These are phyloP conservation scores for Chlorella ohadii DNA, from an alignment of 139 green algal species.

Conservation along the genomic window DNA sequence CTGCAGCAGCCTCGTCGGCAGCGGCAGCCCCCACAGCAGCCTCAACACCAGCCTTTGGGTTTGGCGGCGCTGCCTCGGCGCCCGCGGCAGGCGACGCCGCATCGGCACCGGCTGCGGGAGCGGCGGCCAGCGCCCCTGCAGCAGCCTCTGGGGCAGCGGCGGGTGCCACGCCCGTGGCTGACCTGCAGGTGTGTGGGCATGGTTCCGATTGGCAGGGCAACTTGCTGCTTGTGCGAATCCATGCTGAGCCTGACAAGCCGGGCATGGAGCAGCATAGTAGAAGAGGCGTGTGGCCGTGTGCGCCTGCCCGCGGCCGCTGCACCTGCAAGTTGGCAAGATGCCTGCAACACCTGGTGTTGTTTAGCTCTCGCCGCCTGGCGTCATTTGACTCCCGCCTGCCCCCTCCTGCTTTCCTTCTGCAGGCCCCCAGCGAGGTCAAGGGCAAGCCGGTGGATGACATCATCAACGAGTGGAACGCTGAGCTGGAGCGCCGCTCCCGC, in stretches of 20 bases:
- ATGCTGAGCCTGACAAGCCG: neutral
- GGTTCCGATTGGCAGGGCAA: too few relatives aligned
- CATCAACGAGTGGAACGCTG: slow-evolving; percentile 73
- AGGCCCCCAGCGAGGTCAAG: slow-evolving; percentile 46
- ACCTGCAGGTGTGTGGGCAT: slow-evolving; percentile 11
- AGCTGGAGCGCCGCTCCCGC: slow-evolving; percentile 84
- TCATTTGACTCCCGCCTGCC: too few relatives aligned
- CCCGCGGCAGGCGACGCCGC: neutral
- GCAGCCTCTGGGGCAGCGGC: neutral
- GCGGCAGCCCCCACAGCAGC: slow-evolving; percentile 17
- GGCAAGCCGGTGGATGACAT: slow-evolving; percentile 77
- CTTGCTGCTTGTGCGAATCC: neutral
- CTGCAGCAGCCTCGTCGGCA: neutral
- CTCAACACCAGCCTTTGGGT: slow-evolving; percentile 26
- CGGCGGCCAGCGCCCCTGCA: neutral
- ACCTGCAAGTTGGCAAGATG: too few relatives aligned
- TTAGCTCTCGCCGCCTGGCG: too few relatives aligned
- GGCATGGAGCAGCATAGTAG: neutral
- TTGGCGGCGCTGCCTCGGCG: slow-evolving; percentile 4
- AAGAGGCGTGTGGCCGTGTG: too few relatives aligned
- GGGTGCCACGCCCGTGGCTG: slow-evolving; percentile 8
- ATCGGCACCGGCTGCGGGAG: neutral
- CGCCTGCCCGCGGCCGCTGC: too few relatives aligned
- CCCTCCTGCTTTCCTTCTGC: neutral
- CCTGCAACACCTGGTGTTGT: too few relatives aligned